Evolutionary conservation across 2,329 filamentous ascomycete genomes (phyloP), one percentile per base, ranked within the genome.

Genomic region (Fusarium sambucinum): DNA sequence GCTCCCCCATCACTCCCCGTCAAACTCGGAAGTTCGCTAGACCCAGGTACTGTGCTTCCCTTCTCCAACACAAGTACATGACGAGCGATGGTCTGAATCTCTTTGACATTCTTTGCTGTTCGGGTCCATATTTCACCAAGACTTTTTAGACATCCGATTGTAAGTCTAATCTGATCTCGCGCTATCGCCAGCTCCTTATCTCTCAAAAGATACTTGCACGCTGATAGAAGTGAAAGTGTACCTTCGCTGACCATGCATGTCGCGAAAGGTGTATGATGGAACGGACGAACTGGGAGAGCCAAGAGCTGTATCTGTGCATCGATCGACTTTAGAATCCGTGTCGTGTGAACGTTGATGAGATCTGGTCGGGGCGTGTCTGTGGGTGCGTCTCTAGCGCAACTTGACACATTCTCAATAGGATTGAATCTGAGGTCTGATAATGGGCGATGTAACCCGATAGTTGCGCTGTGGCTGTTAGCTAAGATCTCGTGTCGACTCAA

Each of bases 171-270:
- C 14, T 71, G 65, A 16, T 69, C 57, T 51, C 68, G 51, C 2
- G 68, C 65, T 32, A 71, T 17, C 0, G 57, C 55, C 1, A 71
- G 27, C 1, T 58, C 57, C 12, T 53, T 59, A 1, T 51, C 61
- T 6, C 38, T 46, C 1, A 69, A 14, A 1, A 71, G 23, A 7
- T 69, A 69, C 3, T 46, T 66, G 13, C 68, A 71, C 0, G 68
- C 68, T 0, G 68, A 71, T 2, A 71, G 48, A 0, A 71, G 54
- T 0, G 68, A 66, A 0, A 71, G 61, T 0, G 68, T 71, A 0
- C 68, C 68, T 41, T 71, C 68, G 13, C 61, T 71, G 1, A 71
- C 42, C 68, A 71, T 71, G 6, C 68, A 71, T 2, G 68, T 71
- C 5, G 55, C 47, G 3, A 71, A 71, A 0, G 68, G 68, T 0